Base-by-base conservation (phyloP, 306 rosid genomes). In the Astragalus membranaceus region DNA sequence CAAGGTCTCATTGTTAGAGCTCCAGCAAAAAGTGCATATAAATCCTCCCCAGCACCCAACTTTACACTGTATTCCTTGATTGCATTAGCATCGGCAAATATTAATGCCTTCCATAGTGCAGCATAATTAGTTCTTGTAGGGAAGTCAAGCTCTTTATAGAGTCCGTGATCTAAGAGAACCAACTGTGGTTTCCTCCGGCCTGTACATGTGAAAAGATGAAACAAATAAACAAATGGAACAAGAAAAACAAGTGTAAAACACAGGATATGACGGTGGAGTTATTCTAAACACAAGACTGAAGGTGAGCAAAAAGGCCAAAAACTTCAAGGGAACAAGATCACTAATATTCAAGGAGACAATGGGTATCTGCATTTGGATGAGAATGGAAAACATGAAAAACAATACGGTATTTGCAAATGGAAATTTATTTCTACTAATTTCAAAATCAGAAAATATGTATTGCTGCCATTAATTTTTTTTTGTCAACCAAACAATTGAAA, bases 41-140 rank as follows among this genome's bases (percentile, higher is more conserved):
- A 81, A 85, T 91, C 97, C 72, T 94, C 97, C 75, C 99, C 99
- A 23, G 97, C 99, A 65, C 99, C 99, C 81, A 94, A 67, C 86
- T 94, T 94, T 50, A 73, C 81, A 86, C 99, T 86, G 78, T 89
- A 81, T 78, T 91, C 84, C 78, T 94, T 94, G 81, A 94, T 94
- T 70, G 87, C 86, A 43, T 82, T 72, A 13, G 87, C 95, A 79
- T 94, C 97, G 62, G 99, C 50, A 82, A 94, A 94, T 72, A 91
- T 72, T 75, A 94, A 72, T 2, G 80, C 97, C 95, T 89, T 94
- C 99, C 99, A 91, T 3, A 94, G 91, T 73, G 91, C 76, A 77
- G 99, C 99, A 81, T 94, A 94, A 82, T 85, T 91, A 67, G 57
- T 76, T 85, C 96, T 91, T 20, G 84, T 94, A 46, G 81, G 50